Percentiles rank a stretch among this genome's conserved stretches.
phyloP scores from a whole-genome alignment of 164 flowering plant species.

The Vitis amurensis region DNA sequence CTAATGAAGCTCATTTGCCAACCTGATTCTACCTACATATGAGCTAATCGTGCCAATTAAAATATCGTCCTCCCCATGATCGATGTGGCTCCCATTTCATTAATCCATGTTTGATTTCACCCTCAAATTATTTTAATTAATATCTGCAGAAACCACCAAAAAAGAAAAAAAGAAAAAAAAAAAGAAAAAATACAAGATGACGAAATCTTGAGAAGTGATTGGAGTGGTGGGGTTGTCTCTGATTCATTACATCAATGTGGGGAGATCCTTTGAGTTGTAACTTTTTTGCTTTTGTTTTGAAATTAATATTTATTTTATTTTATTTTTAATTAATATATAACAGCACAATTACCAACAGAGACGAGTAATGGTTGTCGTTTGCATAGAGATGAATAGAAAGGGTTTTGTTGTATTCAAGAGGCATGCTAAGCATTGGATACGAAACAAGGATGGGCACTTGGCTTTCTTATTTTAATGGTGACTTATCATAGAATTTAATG shows the following conservation, averaged over 20 bases:
- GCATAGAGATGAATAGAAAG: neutral
- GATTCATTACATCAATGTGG: neutral
- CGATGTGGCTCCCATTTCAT: neutral
- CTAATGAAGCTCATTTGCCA: constrained; percentile 8
- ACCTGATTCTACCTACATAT: neutral
- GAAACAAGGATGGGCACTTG: too few relatives aligned
- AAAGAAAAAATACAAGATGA: too few relatives aligned
- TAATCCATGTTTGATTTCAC: neutral
- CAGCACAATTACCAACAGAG: constrained; percentile 9
- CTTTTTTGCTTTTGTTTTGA: neutral
- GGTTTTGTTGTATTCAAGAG: neutral
- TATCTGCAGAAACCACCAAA: too few relatives aligned
- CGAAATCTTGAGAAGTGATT: neutral
- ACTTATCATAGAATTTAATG: too few relatives aligned
- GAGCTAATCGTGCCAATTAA: constrained; percentile 16
- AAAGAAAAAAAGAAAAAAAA: too few relatives aligned
- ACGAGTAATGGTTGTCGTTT: constrained; percentile 12
- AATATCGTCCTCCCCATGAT: too few relatives aligned
- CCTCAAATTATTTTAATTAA: too few relatives aligned
- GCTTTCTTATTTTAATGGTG: too few relatives aligned
- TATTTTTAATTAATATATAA: constrained; percentile 1
- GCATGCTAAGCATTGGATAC: too few relatives aligned
- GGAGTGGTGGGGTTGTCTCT: neutral
- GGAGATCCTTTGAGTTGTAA: constrained; percentile 1
- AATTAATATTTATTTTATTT: constrained; percentile 1